Conservation (phyloP, 345 rosid species). For the Orychophragmus violaceus region DNA sequence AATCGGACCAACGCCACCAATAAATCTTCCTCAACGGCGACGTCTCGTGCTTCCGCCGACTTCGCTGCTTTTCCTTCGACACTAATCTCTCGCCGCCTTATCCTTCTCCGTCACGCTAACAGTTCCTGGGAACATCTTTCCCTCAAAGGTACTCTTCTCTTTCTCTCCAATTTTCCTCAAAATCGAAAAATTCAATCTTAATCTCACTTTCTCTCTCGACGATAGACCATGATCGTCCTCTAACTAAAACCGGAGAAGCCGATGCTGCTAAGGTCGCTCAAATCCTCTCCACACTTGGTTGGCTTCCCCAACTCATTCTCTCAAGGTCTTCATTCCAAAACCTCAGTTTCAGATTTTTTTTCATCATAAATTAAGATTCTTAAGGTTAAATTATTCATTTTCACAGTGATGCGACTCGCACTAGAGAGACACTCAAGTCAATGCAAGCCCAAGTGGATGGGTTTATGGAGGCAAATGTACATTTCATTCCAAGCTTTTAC, state of each 20-base stretch:
- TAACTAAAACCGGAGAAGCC: slow-evolving; percentile 52
- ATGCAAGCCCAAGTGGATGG: slow-evolving; percentile 82
- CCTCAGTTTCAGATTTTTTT: neutral
- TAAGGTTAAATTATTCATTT: neutral
- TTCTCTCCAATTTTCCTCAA: neutral
- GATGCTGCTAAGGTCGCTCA: slow-evolving; percentile 63
- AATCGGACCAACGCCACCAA: neutral
- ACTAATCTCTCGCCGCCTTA: slow-evolving; percentile 64
- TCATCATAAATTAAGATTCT: neutral
- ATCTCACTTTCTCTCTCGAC: neutral
- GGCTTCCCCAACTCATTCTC: slow-evolving; percentile 88
- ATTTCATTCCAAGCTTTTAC: slow-evolving; percentile 87
- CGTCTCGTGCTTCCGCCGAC: neutral
- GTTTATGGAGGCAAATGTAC: slow-evolving; percentile 66
- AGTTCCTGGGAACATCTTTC: slow-evolving; percentile 75
- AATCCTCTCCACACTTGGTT: slow-evolving; percentile 65
- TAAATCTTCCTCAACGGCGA: slow-evolving; percentile 10
- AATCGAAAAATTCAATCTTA: neutral
- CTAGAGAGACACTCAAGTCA: slow-evolving; percentile 66
- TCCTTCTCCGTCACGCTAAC: slow-evolving; percentile 90
- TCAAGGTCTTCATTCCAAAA: slow-evolving; percentile 41
- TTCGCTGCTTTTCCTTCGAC: slow-evolving; percentile 22
- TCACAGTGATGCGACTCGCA: slow-evolving; percentile 74
- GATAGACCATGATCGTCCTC: slow-evolving; percentile 88
- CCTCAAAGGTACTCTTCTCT: slow-evolving; percentile 46